Conservation (phyloP, 768 basidiomycete species). For the Trametopsis cervina region DNA sequence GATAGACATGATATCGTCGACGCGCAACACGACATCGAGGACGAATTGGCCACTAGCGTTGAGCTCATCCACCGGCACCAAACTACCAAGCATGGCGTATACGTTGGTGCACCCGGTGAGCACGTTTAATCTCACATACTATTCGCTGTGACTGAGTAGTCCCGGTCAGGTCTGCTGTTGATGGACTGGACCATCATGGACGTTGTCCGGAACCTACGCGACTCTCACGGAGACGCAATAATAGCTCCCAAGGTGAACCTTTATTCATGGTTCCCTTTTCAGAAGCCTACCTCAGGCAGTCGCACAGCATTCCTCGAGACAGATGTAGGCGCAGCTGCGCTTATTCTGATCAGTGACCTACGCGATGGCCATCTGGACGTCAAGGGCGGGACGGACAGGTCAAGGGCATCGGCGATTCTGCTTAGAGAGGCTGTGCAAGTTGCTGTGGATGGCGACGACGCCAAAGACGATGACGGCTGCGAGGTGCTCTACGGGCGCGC, state of each 20-base stretch:
- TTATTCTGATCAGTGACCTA: constrained; percentile 19
- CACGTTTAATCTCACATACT: background rate
- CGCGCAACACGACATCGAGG: no score
- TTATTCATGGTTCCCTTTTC: background rate
- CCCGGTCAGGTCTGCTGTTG: constrained; percentile 15
- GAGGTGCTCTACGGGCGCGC: constrained; percentile 56
- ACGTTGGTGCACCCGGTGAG: constrained; percentile 19
- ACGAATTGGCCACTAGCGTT: no score
- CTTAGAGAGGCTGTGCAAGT: constrained; percentile 13
- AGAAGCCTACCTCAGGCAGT: constrained; percentile 3
- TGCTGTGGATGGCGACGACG: constrained; percentile 6
- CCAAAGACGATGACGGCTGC: constrained; percentile 38
- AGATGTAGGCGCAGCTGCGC: constrained; percentile 22
- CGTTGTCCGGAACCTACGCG: constrained; percentile 6
- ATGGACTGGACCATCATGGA: constrained; percentile 14
- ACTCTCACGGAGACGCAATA: no score
- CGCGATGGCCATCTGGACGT: constrained; percentile 1
- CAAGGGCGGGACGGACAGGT: background rate
- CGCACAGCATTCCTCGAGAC: constrained; percentile 24
- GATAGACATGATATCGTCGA: constrained; percentile 1
- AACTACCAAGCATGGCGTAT: constrained; percentile 12
- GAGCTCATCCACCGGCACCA: constrained; percentile 18
- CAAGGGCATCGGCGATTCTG: constrained; percentile 10
- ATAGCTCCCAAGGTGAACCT: background rate
- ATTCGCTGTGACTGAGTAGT: background rate